Evolutionary conservation across 768 basidiomycete genomes (phyloP), one percentile per base, ranked within the genome.

Genomic region (Favolaschia claudopus): DNA sequence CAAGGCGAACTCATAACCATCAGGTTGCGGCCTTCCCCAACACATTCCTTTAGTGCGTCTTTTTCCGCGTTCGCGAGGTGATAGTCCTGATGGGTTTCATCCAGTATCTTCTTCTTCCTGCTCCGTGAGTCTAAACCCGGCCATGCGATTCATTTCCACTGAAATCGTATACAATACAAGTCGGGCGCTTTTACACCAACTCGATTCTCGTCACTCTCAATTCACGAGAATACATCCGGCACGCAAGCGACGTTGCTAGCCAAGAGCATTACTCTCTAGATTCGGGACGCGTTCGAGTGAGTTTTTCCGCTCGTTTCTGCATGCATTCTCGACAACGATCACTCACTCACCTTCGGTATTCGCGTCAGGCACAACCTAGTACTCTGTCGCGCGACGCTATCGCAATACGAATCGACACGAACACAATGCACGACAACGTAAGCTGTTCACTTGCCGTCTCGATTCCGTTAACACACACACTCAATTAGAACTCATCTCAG

Each of bases 191-290:
- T 12, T 62, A 63, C 31, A 59, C 63, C 40, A 64, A 64, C 38
- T 59, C 58, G 20, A n/a, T 64, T 12, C 43, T 64, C 7, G 63
- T 64, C 8, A 59, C 57, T 5, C 63, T 64, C 39, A 64, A 64
- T 42, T 60, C 53, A 14, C 8, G 63, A 46, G 63, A 58, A 15
- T 63, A 63, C 13, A 63, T 63, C 45, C 51, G 46, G 49, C 52
- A 48, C 4, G 2, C 58, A 1, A 60, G 45, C 29, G 22, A 54
- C 19, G 22, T 10, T 22, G 39, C 22, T 3, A 48, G 51, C 39
- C 36, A 28, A 25, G 60, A 62, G 20, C 60, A 62, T 1, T 62
- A 57, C 37, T 62, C 60, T 15, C 40, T 62, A 4, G 60, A 44
- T 31, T 55, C 60, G 9, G 34, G 32, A 14, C 54, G 60, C 25